Evolutionary conservation across 106 monocot genomes (phyloP), one percentile per base, ranked within the genome.

Genomic region (Dioscorea zingiberensis): DNA sequence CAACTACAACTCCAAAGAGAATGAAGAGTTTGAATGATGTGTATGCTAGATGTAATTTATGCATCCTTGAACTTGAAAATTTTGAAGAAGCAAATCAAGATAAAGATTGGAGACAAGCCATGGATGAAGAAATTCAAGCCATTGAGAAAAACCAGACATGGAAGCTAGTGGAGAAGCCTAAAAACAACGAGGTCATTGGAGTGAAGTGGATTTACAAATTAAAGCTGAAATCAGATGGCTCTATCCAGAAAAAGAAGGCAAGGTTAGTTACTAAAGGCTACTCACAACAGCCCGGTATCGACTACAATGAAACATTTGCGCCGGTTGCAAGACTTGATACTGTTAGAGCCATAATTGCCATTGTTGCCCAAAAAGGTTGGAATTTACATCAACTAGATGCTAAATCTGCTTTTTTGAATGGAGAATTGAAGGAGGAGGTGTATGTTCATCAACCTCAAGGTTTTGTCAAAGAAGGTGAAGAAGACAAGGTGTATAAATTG

Each of bases 191-290:
- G 38, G 30, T 30, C 30, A 30, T 30, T 3, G 30, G 30, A 25
- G 25, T 59, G 7, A 59, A 59, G 7, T 59, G 25, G 59, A 26
- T 62, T 18, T 62, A 30, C 30, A 62, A 62, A 28, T 8, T 62
- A 7, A 62, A 62, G 62, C 13, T 7, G 18, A 38, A 30, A 3
- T 30, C 7, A 30, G 30, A 30, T 18, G 62, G 62, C 0, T 17
- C 29, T 16, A 21, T 62, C 16, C 6, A 32, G 5, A 30, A 21
- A 18, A 16, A 38, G 7, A 62, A 62, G n/a, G 3, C 30, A n/a
- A 28, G 25, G n/a, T 18, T 62, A 28, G 62, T 38, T 18, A 13
- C 30, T 16, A 49, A 49, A 49, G 13, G 49, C 49, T 49, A 49
- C n/a, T 16, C 13, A n/a, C 13, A 49, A 49, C 7, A 38, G 38